A percentile compares a stretch with the other conserved stretches of the same genome.
Conservation (phyloP, 345 rosid genomes). For the Eucalyptus cloeziana region DNA sequence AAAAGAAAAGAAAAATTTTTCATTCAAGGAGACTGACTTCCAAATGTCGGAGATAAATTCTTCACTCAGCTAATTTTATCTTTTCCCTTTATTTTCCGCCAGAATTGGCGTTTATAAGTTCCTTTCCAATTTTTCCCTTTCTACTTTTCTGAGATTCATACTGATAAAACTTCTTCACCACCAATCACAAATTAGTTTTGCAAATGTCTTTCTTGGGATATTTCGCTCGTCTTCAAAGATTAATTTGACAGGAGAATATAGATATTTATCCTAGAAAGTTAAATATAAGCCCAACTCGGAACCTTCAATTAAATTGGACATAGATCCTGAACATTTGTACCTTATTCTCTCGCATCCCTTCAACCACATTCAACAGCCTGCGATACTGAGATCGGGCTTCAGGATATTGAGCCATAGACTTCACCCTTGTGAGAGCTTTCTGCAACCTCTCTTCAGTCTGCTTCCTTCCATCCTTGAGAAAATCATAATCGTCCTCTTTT, state of each 20-base stretch:
- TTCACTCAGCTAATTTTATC: background rate
- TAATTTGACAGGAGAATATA: background rate
- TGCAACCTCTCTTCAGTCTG: slow-evolving; percentile 81
- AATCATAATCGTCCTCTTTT: slow-evolving; percentile 79
- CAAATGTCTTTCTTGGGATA: background rate
- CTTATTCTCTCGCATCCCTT: slow-evolving; percentile 59
- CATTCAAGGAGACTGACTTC: background rate
- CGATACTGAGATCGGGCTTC: slow-evolving; percentile 89
- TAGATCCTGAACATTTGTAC: slow-evolving; percentile 8
- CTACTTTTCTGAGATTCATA: background rate
- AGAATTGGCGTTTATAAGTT: background rate
- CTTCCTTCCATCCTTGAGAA: slow-evolving; percentile 79
- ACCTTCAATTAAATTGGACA: background rate
- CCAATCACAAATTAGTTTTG: background rate
- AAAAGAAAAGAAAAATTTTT: background rate
- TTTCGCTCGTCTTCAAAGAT: background rate
- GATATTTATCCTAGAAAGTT: background rate
- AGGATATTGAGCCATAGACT: slow-evolving; percentile 85
- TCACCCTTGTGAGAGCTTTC: slow-evolving; percentile 82
- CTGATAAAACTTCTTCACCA: background rate
- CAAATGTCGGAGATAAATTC: background rate
- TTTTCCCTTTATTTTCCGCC: background rate
- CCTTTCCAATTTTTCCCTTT: background rate
- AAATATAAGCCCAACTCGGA: background rate
- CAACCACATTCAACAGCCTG: slow-evolving; percentile 66